Base-by-base conservation (phyloP, 192 early-diverging fungal species). In the Entomortierella chlamydospora region DNA sequence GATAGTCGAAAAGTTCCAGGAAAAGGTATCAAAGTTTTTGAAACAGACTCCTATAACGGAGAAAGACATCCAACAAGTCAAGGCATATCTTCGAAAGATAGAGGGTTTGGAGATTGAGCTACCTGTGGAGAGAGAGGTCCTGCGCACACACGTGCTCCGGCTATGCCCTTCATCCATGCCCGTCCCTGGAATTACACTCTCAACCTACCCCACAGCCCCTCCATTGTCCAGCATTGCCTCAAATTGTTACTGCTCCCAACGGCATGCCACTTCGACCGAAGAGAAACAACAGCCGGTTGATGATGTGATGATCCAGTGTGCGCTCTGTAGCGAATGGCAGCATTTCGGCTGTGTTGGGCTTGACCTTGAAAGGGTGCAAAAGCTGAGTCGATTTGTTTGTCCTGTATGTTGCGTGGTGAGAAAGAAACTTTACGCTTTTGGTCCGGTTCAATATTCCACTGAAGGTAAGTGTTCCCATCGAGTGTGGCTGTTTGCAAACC, bases 281-380 rank as follows among this genome's bases (percentile, higher is more conserved):
- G 22, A 23, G 28, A 47, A 70, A 22, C 26, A 30, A 45, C 53
- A 7, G 12, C 23, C 25, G 7, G 83, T 84, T n/a, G 55, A 61
- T 18, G 86, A 73, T 13, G 57, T 83, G 59, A 87, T 90, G 87
- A 73, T 89, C 6, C 85, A 92, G 60, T 93, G 92, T 57, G 89
- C 87, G 52, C 33, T 72, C 10, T 93, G 92, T 61, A 73, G 83
- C 11, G 92, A 91, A 45, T 90, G 89, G 92, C 88, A 89, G 68
- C 92, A 93, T 56, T 69, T 76, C 17, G 53, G 61, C 10, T 93
- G 92, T 61, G 70, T 92, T n/a, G 80, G 83, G 15, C 58, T 90
- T 30, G 61, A 74, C 22, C 63, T 77, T 15, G 73, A 63, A 12
- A 81, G 88, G 31, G 83, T 84, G n/a, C 80, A 83, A 7, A 71